Evolutionary conservation across 805 yeast genomes (phyloP), one percentile per base, ranked within the genome.

Genomic region (Candida sithepensis): DNA sequence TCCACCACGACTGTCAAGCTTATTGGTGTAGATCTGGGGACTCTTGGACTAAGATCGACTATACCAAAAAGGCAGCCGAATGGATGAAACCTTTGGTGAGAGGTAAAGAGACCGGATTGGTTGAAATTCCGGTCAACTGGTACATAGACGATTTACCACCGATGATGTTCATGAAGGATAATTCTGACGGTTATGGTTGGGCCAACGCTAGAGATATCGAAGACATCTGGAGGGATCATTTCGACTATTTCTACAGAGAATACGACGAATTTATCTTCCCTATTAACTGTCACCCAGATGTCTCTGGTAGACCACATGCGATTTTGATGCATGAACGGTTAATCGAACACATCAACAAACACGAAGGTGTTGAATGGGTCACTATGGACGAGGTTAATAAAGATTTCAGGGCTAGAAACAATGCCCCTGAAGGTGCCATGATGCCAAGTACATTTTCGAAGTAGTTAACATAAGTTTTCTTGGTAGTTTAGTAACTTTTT

Each of bases 341-440:
- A 34, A 67, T 67, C 44, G 71, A 66, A 43, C 60, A 59, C 47
- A 65, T 67, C 51, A 67, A 67, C 54, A 53, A 52, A 26, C 70
- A 67, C 48, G 71, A 67, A 32, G 71, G 71, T 20, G 70, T 67
- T 23, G 71, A 66, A 47, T 67, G 71, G 71, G 61, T 65, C 36
- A 67, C 71, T n/a, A 66, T 67, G 70, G 69, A 61, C 39, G 58
- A 66, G 44, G 63, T 67, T 42, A 51, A 59, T 30, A 61, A 61
- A 39, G 70, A 67, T 26, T 67, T 64, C 47, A 61, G 67, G 49
- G 41, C 54, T 4, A 60, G 50, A 39, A 58, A 57, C 47, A 34
- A 53, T 2, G 34, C 14, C 14, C 34, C 34, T 12, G 34, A 30
- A 12, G 34, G 34, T 5, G 34, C 14, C 16, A 6, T 12, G 14